A percentile compares a stretch with the other conserved stretches of the same genome.
Conservation (phyloP, 1,284 basidiomycete species). For the Afroboletus lepidellus region DNA sequence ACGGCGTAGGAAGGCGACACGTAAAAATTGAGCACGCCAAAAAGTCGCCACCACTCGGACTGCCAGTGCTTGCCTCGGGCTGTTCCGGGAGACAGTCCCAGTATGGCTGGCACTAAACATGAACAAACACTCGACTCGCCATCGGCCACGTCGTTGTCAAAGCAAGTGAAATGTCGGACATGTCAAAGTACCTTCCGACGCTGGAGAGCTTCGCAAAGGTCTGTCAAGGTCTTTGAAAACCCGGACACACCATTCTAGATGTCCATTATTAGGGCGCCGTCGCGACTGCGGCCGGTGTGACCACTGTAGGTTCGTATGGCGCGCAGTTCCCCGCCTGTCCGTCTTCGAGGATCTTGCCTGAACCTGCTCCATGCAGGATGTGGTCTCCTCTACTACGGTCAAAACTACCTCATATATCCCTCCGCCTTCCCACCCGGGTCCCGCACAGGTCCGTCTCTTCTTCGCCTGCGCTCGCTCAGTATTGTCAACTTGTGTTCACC, state of each 20-base stretch:
- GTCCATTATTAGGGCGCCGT: conserved; percentile 53
- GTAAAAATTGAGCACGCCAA: no score
- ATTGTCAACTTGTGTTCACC: no score
- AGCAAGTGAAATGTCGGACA: conserved; percentile 8
- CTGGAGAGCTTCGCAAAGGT: conserved; percentile 68
- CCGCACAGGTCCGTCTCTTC: conserved; percentile 54
- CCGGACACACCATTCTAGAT: not conserved
- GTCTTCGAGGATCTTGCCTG: no score
- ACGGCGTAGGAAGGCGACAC: no score
- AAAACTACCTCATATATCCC: conserved; percentile 87
- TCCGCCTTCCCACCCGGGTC: conserved; percentile 84
- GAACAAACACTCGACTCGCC: conserved; percentile 16
- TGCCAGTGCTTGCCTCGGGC: no score
- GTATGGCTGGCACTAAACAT: no score
- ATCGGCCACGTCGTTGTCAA: not conserved
- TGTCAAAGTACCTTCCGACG: conserved; percentile 46
- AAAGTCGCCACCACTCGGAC: no score
- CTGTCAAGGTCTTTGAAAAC: not conserved
- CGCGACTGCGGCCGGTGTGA: conserved; percentile 65
- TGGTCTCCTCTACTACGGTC: conserved; percentile 81
- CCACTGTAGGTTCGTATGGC: conserved; percentile 56
- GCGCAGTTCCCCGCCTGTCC: not conserved
- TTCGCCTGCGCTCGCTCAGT: not conserved
- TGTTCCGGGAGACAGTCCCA: no score
- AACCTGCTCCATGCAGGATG: conserved; percentile 44